Evolutionary conservation across 1,284 basidiomycete species (phyloP).

Genomic region (Bjerkandera adusta): DNA sequence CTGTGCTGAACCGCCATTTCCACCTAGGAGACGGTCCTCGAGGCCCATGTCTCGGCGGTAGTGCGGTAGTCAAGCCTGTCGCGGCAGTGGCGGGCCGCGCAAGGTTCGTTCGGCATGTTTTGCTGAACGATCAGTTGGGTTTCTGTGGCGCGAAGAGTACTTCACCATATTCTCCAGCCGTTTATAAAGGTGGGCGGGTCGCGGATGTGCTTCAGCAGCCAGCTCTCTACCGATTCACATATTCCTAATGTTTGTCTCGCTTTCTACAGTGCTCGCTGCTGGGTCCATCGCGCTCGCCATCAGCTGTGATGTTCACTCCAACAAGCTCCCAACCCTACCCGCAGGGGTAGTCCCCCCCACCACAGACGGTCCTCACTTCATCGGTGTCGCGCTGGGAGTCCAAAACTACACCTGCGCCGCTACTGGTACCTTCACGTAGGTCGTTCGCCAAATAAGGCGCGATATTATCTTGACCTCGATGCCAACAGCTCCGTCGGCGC

Average conservation of each 20-base stretch:
- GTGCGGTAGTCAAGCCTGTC: too few relatives aligned
- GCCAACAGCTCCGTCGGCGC: conserved; percentile 31
- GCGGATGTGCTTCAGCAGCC: too few relatives aligned
- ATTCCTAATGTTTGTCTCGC: conserved; percentile 9
- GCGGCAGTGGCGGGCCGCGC: too few relatives aligned
- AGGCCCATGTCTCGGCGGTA: too few relatives aligned
- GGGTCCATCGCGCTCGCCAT: conserved; percentile 2
- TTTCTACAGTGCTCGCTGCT: conserved; percentile 4
- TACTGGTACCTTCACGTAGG: conserved; percentile 29
- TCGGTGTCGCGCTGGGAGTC: conserved; percentile 29
- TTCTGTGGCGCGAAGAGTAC: too few relatives aligned
- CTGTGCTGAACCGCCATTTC: too few relatives aligned
- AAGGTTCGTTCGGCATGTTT: too few relatives aligned
- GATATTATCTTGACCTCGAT: neutral
- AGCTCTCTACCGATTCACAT: too few relatives aligned
- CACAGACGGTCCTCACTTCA: conserved; percentile 13
- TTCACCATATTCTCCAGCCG: too few relatives aligned
- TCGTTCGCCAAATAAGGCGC: conserved; percentile 5
- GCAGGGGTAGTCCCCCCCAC: conserved; percentile 1
- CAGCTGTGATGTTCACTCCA: conserved; percentile 4
- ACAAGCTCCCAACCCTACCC: conserved; percentile 1
- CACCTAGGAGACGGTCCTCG: too few relatives aligned
- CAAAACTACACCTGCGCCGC: conserved; percentile 35
- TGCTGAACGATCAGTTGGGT: too few relatives aligned
- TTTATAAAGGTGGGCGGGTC: too few relatives aligned